phyloP scores from a whole-genome alignment of 345 rosid species.

The Murraya paniculata region DNA sequence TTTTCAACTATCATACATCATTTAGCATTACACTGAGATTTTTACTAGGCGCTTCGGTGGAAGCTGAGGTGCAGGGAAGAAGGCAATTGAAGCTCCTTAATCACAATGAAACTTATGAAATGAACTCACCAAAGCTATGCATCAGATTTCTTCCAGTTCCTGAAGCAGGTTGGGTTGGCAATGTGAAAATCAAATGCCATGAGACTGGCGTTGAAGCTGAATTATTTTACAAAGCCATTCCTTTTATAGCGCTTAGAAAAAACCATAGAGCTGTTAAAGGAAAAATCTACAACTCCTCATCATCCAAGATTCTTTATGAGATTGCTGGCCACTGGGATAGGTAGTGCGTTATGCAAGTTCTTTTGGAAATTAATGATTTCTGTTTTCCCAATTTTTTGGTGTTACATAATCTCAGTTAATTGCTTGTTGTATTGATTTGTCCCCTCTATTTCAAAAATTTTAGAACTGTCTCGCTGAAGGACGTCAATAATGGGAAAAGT shows the following conservation, averaged over 20 bases:
- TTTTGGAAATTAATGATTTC: too few species aligned
- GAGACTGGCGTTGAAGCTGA: constrained; percentile 69
- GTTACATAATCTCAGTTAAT: too few species aligned
- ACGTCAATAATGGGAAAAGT: constrained; percentile 41
- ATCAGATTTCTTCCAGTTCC: constrained; percentile 62
- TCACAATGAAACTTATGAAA: constrained; percentile 62
- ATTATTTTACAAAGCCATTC: constrained; percentile 36
- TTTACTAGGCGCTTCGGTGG: constrained; percentile 54
- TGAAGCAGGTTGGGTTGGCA: constrained; percentile 63
- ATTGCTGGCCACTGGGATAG: constrained; percentile 77
- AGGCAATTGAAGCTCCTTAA: constrained; percentile 57
- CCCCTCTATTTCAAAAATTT: neutral
- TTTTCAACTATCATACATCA: too few species aligned
- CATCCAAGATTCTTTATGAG: constrained; percentile 42
- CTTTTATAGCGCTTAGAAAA: constrained; percentile 39
- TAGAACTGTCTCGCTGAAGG: constrained; percentile 66
- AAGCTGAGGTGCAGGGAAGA: constrained; percentile 61
- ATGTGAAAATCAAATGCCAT: constrained; percentile 50
- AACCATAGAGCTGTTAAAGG: constrained; percentile 55
- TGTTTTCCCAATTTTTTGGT: too few species aligned
- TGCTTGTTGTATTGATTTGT: too few species aligned
- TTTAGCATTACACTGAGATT: too few species aligned
- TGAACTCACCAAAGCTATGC: constrained; percentile 69
- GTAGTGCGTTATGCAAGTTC: constrained; percentile 11
- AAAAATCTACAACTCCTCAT: constrained; percentile 49